These are phyloP conservation scores for Dichotomopilus funicola DNA, from an alignment of 2,329 filamentous ascomycete species.

Conservation along the genomic window DNA sequence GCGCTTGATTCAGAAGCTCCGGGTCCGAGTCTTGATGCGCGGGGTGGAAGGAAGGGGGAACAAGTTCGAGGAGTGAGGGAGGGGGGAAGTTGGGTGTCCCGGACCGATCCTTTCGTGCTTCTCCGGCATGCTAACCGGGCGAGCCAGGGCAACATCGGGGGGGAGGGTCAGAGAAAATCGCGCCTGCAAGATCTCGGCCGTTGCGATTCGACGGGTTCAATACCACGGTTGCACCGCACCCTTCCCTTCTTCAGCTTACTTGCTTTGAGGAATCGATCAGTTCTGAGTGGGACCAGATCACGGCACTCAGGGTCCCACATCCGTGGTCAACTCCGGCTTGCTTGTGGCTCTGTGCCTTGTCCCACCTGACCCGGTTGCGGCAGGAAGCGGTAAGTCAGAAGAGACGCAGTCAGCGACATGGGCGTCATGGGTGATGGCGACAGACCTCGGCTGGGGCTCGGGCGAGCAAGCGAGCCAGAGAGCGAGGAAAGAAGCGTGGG, in stretches of 20 bases:
- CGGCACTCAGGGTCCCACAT: background rate
- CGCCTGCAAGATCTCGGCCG: slow-evolving; percentile 12
- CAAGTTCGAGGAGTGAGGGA: too few species aligned
- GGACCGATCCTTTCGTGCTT: background rate
- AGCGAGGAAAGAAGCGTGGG: background rate
- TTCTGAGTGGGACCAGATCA: background rate
- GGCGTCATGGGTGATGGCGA: slow-evolving; percentile 2
- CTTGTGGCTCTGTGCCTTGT: too few species aligned
- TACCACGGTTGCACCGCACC: background rate
- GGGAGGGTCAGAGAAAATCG: too few species aligned
- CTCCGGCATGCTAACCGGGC: too few species aligned
- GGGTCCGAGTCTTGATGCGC: background rate
- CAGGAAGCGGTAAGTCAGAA: too few species aligned
- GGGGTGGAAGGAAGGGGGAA: too few species aligned
- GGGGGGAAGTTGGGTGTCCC: background rate
- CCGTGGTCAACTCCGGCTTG: too few species aligned
- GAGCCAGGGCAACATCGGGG: too few species aligned
- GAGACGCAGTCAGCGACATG: background rate
- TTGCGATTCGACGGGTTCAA: slow-evolving; percentile 1
- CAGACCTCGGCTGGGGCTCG: background rate
- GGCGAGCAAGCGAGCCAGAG: too few species aligned
- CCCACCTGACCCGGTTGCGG: too few species aligned
- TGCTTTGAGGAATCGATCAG: background rate
- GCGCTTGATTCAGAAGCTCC: background rate
- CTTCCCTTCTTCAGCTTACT: background rate